Conservation (phyloP, 2,329 filamentous ascomycete species). For the Thyridium curvatum region DNA sequence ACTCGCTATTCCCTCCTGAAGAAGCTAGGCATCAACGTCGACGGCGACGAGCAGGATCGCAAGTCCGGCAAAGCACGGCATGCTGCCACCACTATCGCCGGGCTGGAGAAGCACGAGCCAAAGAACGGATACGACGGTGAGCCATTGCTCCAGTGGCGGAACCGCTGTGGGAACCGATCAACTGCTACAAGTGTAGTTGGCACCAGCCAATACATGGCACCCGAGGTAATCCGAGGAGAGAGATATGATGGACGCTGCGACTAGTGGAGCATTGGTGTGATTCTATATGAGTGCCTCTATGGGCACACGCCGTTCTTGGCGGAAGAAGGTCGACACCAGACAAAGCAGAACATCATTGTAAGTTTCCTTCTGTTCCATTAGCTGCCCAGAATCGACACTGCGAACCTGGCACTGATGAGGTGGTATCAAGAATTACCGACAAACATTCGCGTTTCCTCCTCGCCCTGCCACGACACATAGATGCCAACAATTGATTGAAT, state of each 20-base stretch:
- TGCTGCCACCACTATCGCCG: too few relatives aligned
- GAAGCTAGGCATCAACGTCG: slow-evolving; percentile 67
- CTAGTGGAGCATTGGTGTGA: slow-evolving; percentile 95
- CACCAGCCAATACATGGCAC: slow-evolving; percentile 97
- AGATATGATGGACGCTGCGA: slow-evolving; percentile 90
- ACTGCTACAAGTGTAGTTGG: slow-evolving; percentile 84
- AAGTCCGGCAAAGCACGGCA: too few relatives aligned
- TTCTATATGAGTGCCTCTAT: slow-evolving; percentile 90
- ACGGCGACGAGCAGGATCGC: slow-evolving; percentile 66
- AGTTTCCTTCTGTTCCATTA: slow-evolving; percentile 24
- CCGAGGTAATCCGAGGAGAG: slow-evolving; percentile 79
- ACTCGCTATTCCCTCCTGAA: slow-evolving; percentile 73
- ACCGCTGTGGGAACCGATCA: slow-evolving; percentile 60
- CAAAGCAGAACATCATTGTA: slow-evolving; percentile 79
- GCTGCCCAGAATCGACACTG: too few relatives aligned
- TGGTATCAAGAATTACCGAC: slow-evolving; percentile 54
- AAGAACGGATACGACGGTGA: slow-evolving; percentile 26
- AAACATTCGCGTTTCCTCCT: slow-evolving; percentile 64
- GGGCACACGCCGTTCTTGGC: slow-evolving; percentile 86
- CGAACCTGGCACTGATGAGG: background rate
- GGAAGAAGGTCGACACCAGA: slow-evolving; percentile 70
- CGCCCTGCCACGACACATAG: slow-evolving; percentile 59
- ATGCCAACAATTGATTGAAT: slow-evolving; percentile 71
- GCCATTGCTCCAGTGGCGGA: slow-evolving; percentile 62
- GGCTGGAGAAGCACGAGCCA: slow-evolving; percentile 28